Base-by-base conservation (phyloP, 1,284 basidiomycete genomes). In the Meira miltonrushii region DNA sequence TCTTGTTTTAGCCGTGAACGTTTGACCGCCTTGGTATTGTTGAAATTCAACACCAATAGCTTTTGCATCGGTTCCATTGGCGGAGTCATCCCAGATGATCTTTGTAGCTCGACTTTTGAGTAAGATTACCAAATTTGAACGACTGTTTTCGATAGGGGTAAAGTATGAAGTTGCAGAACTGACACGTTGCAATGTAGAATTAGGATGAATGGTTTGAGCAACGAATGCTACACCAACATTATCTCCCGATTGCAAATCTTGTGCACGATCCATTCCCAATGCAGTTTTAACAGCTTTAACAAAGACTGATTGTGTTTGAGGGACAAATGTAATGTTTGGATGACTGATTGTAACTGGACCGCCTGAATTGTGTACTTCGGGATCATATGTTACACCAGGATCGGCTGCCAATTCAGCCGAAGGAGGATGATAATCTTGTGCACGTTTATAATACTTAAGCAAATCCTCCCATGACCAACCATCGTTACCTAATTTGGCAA, bases 51-150 rank as follows among this genome's bases (percentile, higher is more conserved):
- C 66, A 15, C 69, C 71, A 4, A 59, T 64, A 5, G 64, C 67
- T n/a, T 39, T 51, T 43, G 50, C 52, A 21, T 46, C 39, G 1
- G 49, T 50, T 10, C 39, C 37, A 17, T 57, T 44, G 8, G 28
- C 8, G 3, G 28, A 33, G 8, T 33, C 28, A 33, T 33, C 28
- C 54, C 72, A 79, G 0, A 74, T 39, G 28, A 79, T 61, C 39
- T 71, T 73, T 13, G 67, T 68, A 23, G 74, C 80, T 33, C 75
- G 75, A 21, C 80, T 75, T 11, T 72, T 66, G 10, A 78, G 73
- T 11, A 83, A 74, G 15, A 81, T 56, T 85, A 84, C 11, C 88
- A 92, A 70, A 87, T 54, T 91, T 75, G 87, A 83, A 13, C 81
- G 74, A 4, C 41, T 25, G 39, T 37, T 53, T 41, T 62, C 41